Evolutionary conservation across 2,329 filamentous ascomycete species (phyloP).

Genomic region (Thelonectria discophora): DNA sequence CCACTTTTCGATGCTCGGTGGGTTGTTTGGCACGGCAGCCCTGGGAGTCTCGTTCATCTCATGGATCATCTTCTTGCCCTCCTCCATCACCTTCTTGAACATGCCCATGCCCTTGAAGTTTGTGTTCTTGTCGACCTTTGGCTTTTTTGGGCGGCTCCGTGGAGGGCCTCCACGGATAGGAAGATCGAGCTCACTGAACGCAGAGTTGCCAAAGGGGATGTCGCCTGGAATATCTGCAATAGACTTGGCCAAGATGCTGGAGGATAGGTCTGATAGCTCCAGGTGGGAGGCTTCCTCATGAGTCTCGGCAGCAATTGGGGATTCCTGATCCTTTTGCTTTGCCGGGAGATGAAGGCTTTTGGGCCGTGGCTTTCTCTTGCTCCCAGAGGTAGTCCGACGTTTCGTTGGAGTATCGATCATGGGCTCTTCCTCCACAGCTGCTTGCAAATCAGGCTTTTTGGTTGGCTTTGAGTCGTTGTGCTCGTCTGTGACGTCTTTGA

Average conservation of each 20-base stretch:
- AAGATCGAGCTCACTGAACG: slow-evolving; percentile 72
- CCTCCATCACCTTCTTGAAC: slow-evolving; percentile 70
- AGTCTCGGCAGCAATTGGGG: slow-evolving; percentile 45
- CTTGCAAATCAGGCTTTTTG: slow-evolving; percentile 32
- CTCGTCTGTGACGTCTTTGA: slow-evolving; percentile 23
- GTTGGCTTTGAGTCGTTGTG: slow-evolving; percentile 36
- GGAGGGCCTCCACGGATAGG: slow-evolving; percentile 59
- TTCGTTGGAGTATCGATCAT: slow-evolving; percentile 53
- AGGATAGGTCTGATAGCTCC: slow-evolving; percentile 46
- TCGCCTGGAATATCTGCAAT: slow-evolving; percentile 65
- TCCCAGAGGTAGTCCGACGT: slow-evolving; percentile 41
- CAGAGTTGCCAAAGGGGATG: slow-evolving; percentile 71
- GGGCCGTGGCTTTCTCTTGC: slow-evolving; percentile 39
- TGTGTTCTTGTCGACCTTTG: slow-evolving; percentile 61
- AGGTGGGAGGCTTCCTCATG: slow-evolving; percentile 38
- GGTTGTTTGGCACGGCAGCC: slow-evolving; percentile 60
- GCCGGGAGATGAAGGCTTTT: slow-evolving; percentile 36
- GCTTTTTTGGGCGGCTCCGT: slow-evolving; percentile 49
- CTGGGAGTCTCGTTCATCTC: slow-evolving; percentile 66
- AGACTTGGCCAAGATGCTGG: slow-evolving; percentile 57
- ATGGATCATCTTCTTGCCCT: slow-evolving; percentile 71
- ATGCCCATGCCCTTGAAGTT: slow-evolving; percentile 70
- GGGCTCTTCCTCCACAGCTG: slow-evolving; percentile 51
- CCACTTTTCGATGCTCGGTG: slow-evolving; percentile 73
- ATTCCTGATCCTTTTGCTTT: slow-evolving; percentile 41